A percentile compares a stretch with the other conserved stretches of the same genome.
Conservation (phyloP, 257 asterid species). For the Ilex aquifolium region DNA sequence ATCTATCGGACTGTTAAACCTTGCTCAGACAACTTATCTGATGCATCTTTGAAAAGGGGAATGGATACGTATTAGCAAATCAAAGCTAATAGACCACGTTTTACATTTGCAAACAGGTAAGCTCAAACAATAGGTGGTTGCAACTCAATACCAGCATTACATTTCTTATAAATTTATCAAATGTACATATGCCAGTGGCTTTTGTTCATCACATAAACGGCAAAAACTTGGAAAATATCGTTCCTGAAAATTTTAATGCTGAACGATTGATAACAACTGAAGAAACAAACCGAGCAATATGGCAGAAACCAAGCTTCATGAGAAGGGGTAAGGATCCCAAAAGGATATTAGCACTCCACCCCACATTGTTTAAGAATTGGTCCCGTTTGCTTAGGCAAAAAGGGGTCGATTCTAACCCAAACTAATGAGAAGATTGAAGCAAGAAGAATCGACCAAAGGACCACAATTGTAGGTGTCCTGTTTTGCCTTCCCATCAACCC, state of each 20-base stretch:
- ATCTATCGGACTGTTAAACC: too few species aligned
- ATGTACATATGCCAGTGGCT: constrained; percentile 21
- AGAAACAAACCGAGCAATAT: constrained; percentile 21
- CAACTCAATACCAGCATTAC: constrained; percentile 7
- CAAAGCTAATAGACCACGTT: too few species aligned
- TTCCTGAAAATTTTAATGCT: not conserved
- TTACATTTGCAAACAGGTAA: not conserved
- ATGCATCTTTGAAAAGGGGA: too few species aligned
- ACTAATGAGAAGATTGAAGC: constrained; percentile 83
- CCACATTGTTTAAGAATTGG: constrained; percentile 83
- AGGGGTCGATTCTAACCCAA: constrained; percentile 87
- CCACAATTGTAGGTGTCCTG: constrained; percentile 81
- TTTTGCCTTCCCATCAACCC: constrained; percentile 86
- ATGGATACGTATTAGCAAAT: too few species aligned
- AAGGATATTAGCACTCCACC: constrained; percentile 51
- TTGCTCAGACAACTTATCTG: too few species aligned
- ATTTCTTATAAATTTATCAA: constrained; percentile 6
- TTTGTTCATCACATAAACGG: constrained; percentile 1
- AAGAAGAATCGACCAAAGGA: constrained; percentile 75
- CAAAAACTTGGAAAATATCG: constrained; percentile 6
- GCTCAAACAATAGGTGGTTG: not conserved
- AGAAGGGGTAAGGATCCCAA: constrained; percentile 12
- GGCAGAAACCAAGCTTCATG: constrained; percentile 16
- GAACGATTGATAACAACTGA: too few species aligned
- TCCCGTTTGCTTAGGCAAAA: constrained; percentile 83